Base-by-base conservation (phyloP, 1,284 basidiomycete genomes). In the Cryptococcus neoformans region DNA sequence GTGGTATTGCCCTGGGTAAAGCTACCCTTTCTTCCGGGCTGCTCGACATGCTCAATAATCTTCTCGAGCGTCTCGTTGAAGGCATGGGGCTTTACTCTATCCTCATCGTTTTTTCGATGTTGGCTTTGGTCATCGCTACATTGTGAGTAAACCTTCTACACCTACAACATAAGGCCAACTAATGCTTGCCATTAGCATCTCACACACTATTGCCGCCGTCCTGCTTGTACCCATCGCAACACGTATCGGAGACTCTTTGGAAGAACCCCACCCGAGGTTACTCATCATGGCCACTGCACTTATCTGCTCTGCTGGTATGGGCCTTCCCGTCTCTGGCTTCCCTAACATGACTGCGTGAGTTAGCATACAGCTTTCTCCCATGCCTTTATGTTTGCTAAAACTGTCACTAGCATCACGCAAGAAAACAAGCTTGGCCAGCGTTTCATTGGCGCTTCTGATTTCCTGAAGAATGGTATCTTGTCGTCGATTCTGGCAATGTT, bases 281-380 rank as follows among this genome's bases (percentile, higher is more conserved):
- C 83, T 97, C 60, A 90, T 96, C 68, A 94, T 96, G 80, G 74
- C 80, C 49, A 98, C 93, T 8, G 92, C 86, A 2, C 80, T 99
- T 60, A 89, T 96, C 56, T 97, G 94, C 68, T 94, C 91, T 14
- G 84, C 92, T 3, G 96, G 95, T 1, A 99, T 99, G 95, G 96
- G 94, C 6, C 88, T 99, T 82, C 94, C 94, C 3, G 93, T 98
- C 39, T 93, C 90, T 58, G 95, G 95, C 6, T 98, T 99, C 81
- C 95, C 94, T 0, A 97, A 97, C 76, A 90, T 94, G 79, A 92
- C 90, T 54, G 92, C 90, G 89, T 92, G 77, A 72, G 89, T 86
- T 0, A 5, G 53, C 47, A 5, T 42, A 41, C 40, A 12, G 40
- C 28, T 28, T 28, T 4, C 28, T 28, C 4, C 4, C 28, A 28